phyloP scores from a whole-genome alignment of 768 basidiomycete genomes.

The Boletus insuetus region DNA sequence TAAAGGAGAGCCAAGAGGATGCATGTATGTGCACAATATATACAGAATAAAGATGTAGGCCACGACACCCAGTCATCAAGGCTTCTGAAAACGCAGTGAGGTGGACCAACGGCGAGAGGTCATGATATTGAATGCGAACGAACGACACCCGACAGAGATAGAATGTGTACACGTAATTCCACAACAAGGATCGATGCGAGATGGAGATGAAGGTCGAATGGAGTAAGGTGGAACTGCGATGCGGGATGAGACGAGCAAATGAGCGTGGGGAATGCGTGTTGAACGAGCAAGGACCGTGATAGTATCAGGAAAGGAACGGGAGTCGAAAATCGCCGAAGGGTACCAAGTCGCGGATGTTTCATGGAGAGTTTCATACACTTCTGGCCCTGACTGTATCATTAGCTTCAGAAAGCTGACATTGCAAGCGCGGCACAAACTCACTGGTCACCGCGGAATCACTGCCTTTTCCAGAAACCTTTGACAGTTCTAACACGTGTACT shows the following conservation, averaged over 20 bases:
- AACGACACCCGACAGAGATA: constrained; percentile 13
- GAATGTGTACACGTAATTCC: constrained; percentile 34
- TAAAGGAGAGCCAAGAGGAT: not conserved
- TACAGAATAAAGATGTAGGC: constrained; percentile 20
- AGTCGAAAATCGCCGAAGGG: not conserved
- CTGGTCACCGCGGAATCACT: constrained; percentile 9
- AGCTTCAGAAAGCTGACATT: not conserved
- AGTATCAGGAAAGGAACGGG: not conserved
- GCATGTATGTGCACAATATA: constrained; percentile 11
- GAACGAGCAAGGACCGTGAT: constrained; percentile 18
- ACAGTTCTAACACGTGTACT: constrained; percentile 24
- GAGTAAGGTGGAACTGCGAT: constrained; percentile 6
- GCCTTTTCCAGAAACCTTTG: constrained; percentile 32
- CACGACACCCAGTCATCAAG: not conserved
- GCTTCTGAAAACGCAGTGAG: not conserved
- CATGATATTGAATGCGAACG: constrained; percentile 10
- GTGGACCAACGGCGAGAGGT: constrained; percentile 3
- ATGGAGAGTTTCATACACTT: constrained; percentile 3
- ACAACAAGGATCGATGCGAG: constrained; percentile 27
- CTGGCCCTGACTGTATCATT: not conserved
- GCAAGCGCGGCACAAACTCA: not conserved
- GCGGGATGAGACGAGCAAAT: constrained; percentile 3
- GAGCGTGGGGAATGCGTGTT: constrained; percentile 8
- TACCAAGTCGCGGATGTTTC: constrained; percentile 4
- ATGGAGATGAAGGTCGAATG: constrained; percentile 16